These are phyloP conservation scores for Penicillium subrubescens DNA, from an alignment of 495 filamentous ascomycete genomes.

Conservation along the genomic window DNA sequence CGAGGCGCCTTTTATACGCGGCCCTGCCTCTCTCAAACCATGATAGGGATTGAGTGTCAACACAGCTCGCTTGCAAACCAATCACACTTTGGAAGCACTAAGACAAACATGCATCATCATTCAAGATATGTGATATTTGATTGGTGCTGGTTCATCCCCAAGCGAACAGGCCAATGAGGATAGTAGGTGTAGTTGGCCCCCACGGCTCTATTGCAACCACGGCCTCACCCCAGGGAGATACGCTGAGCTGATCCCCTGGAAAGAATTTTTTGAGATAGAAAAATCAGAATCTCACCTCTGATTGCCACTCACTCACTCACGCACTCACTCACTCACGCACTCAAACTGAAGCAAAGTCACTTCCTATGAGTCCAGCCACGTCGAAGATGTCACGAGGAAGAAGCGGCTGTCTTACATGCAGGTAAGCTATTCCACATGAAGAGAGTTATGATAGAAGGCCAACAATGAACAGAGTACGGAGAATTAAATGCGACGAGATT, in stretches of 20 bases:
- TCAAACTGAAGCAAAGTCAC: background rate
- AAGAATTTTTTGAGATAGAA: background rate
- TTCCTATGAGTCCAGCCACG: background rate
- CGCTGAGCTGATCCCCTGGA: background rate
- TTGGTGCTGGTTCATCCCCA: background rate
- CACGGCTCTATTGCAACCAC: background rate
- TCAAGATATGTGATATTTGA: background rate
- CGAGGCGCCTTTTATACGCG: background rate
- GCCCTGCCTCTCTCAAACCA: background rate
- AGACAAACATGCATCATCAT: background rate
- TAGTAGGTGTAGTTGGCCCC: background rate
- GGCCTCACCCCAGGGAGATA: background rate
- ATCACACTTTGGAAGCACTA: background rate
- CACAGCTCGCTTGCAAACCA: background rate
- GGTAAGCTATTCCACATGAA: background rate
- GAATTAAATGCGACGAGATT: background rate
- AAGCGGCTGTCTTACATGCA: background rate
- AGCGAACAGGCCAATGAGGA: background rate
- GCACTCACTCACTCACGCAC: background rate
- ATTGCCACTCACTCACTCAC: background rate
- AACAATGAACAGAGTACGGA: background rate
- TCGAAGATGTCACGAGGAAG: background rate
- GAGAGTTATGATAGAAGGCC: background rate
- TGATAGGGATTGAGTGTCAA: background rate
- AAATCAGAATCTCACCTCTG: background rate